Conservation (phyloP, 1,284 basidiomycete species). For the Porphyrellus sp. region DNA sequence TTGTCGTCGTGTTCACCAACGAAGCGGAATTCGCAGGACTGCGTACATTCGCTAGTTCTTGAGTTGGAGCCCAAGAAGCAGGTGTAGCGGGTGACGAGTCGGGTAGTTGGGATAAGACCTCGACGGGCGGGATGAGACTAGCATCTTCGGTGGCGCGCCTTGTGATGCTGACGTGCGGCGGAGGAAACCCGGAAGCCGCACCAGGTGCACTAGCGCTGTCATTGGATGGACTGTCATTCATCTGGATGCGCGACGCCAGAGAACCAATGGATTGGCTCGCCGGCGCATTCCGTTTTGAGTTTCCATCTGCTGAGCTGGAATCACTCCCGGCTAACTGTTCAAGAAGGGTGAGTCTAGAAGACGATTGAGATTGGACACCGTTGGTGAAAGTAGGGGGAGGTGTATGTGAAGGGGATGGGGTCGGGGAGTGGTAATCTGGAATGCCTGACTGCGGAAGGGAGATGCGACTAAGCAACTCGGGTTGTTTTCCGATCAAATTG, state of each 20-base stretch:
- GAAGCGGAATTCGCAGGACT: not conserved
- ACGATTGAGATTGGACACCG: conserved; percentile 8
- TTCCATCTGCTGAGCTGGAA: not conserved
- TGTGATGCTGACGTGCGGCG: not conserved
- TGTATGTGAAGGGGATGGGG: conserved; percentile 24
- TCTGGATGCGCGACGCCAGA: conserved; percentile 32
- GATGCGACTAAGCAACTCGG: conserved; percentile 46
- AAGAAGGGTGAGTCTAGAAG: conserved; percentile 25
- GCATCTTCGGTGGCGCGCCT: not conserved
- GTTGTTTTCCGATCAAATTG: conserved; percentile 45
- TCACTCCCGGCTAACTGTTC: conserved; percentile 20
- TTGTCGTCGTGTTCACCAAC: not conserved
- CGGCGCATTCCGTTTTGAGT: not conserved
- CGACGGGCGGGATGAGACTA: conserved; percentile 33
- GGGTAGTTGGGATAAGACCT: conserved; percentile 17
- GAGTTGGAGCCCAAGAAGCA: conserved; percentile 5
- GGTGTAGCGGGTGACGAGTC: conserved; percentile 21
- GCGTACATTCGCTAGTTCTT: not conserved
- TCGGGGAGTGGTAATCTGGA: conserved; percentile 29
- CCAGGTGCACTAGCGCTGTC: not conserved
- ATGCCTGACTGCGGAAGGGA: conserved; percentile 33
- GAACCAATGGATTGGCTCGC: conserved; percentile 14
- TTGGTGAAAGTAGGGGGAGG: conserved; percentile 1
- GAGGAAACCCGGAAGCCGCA: not conserved
- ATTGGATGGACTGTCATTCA: conserved; percentile 7